Evolutionary conservation across 305 asterid species (phyloP), one percentile per base, ranked within the genome.

Genomic region (Ajuga reptans): DNA sequence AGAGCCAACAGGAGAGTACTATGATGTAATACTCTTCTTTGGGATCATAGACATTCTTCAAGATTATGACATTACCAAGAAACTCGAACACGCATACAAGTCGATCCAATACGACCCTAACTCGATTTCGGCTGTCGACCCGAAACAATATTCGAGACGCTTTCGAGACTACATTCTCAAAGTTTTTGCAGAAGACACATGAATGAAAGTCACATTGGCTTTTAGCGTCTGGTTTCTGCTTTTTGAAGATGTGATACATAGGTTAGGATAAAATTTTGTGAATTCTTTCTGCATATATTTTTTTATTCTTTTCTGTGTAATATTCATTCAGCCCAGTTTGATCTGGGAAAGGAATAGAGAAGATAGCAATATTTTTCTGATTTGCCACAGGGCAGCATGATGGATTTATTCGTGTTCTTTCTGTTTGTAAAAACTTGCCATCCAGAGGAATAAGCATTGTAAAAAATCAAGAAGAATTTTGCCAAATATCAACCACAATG

Each of bases 21-120:
- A 90, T 53, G 93, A 92, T 47, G 97, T 92, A 7, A 68, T 90
- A 41, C 64, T 92, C 80, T 92, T 92, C 76, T 90, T 92, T 17
- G 91, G 97, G 11, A 84, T 92, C 77, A 92, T 92, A 51, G 98
- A 92, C 91, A 88, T 90, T 56, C 94, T 92, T 55, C 98, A 92
- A 77, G 97, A 92, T 61, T 92, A 92, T 51, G 98, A 92, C 73
- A 90, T 92, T 27, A 88, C 98, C 61, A 92, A 92, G 80, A 92
- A 92, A 73, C 93, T 92, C 3, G 98, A 92, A 68, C 97, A 92
- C 46, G 98, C 98, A 0, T 92, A 92, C 74, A 92, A 92, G 68
- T 92, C 97, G 14, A 86, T 92, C 63, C 97, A 92, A 47, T 92
- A 89, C 54, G 98, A 92, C 37, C 93, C 98, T 1, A 92, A 84